Conservation (phyloP, 306 rosid genomes). For the Argentina anserina region DNA sequence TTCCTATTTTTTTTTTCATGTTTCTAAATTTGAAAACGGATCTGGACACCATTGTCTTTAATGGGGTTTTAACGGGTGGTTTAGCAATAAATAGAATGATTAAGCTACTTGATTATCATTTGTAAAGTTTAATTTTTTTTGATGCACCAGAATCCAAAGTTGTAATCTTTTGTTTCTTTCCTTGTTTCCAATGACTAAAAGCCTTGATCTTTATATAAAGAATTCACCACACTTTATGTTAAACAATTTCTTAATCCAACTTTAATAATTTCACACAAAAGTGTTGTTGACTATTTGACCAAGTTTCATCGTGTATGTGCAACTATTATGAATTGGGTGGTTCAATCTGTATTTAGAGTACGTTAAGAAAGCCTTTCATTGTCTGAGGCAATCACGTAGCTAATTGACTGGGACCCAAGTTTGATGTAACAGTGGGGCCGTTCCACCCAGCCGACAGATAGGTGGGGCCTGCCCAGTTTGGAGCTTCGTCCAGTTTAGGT, state of each 20-base stretch:
- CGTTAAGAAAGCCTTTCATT: not conserved
- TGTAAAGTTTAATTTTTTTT: not conserved
- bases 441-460: slow-evolving; percentile 6
- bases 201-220: not conserved
- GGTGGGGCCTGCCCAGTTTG: not conserved
- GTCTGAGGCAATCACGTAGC: not conserved
- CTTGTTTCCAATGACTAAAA: not conserved
- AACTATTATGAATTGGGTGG: not conserved
- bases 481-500: slow-evolving; percentile 4
- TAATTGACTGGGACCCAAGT: not conserved
- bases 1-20: not conserved
- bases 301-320: not conserved
- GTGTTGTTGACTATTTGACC: not conserved
- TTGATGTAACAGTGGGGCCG: not conserved
- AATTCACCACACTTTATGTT: not conserved
- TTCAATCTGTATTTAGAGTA: not conserved
- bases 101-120: not conserved
- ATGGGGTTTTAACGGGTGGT: not conserved
- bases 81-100: not conserved
- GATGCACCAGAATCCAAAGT: not conserved
- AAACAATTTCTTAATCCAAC: not conserved
- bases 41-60: not conserved
- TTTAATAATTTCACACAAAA: not conserved
- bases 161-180: not conserved
- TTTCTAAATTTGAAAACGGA: slow-evolving; percentile 5